phyloP scores from a whole-genome alignment of 495 filamentous ascomycete genomes.

The Podospora anserina region DNA sequence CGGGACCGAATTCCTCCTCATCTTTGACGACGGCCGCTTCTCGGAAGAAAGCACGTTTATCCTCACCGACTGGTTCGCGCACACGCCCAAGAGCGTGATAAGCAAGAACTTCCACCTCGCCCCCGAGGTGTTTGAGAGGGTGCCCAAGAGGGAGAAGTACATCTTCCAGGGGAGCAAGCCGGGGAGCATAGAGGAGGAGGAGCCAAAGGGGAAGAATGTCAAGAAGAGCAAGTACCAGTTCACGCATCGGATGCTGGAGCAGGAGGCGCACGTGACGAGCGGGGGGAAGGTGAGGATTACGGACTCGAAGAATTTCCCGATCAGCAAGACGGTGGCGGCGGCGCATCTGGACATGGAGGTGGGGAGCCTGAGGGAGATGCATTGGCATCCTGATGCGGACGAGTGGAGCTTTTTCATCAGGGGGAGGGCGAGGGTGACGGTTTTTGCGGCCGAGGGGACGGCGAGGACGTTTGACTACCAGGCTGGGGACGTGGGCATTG shows the following conservation, averaged over 20 bases:
- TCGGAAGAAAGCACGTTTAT: conserved; percentile 69
- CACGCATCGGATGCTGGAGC: conserved; percentile 60
- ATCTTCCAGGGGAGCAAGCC: conserved; percentile 61
- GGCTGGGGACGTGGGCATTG: conserved; percentile 58
- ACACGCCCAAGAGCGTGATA: conserved; percentile 61
- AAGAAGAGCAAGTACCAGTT: conserved; percentile 59
- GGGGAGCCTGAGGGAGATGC: conserved; percentile 57
- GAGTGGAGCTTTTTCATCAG: conserved; percentile 56
- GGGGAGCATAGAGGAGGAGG: conserved; percentile 43
- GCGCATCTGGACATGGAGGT: conserved; percentile 58
- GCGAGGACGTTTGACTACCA: conserved; percentile 49
- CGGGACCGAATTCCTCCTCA: conserved; percentile 67
- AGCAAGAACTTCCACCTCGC: conserved; percentile 62
- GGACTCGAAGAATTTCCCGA: conserved; percentile 63
- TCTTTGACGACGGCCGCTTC: conserved; percentile 67
- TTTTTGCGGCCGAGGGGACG: conserved; percentile 48
- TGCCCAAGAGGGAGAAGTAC: conserved; percentile 61
- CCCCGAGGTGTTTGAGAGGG: conserved; percentile 55
- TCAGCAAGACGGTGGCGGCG: conserved; percentile 62
- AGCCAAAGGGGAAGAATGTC: conserved; percentile 46
- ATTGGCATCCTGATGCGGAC: conserved; percentile 58
- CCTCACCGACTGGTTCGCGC: conserved; percentile 64
- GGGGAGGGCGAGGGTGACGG: conserved; percentile 51
- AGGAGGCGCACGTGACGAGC: conserved; percentile 50
- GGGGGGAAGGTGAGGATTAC: conserved; percentile 61